These are phyloP conservation scores for Gigaspora rosea DNA, from an alignment of 192 early-diverging fungal genomes.

Conservation along the genomic window DNA sequence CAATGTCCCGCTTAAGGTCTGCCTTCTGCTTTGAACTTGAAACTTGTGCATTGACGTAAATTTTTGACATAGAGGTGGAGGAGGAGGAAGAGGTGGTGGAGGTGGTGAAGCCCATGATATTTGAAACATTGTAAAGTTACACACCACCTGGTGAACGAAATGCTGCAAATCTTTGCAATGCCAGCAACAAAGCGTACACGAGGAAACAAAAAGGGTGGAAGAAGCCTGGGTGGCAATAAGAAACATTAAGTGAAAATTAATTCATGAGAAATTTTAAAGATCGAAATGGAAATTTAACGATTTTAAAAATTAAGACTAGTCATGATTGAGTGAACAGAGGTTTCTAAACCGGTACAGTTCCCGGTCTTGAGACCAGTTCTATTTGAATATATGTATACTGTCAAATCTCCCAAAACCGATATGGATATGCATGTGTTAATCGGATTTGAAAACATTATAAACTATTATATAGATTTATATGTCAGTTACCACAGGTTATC, in stretches of 20 bases:
- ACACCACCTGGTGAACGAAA: slow-evolving; percentile 1
- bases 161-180: slow-evolving; percentile 7
- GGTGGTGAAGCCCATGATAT: background rate
- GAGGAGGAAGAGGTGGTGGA: too few relatives aligned
- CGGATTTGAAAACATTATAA: too few relatives aligned
- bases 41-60: background rate
- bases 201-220: slow-evolving; percentile 7
- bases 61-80: background rate
- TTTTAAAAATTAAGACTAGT: too few relatives aligned
- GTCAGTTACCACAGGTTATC: too few relatives aligned
- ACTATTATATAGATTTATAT: too few relatives aligned
- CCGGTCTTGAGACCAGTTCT: too few relatives aligned
- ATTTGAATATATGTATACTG: too few relatives aligned
- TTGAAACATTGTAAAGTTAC: slow-evolving; percentile 7
- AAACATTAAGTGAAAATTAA: slow-evolving; percentile 5
- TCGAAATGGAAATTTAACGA: background rate
- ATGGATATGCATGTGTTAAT: too few relatives aligned
- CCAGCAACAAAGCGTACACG: slow-evolving; percentile 15
- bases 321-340: too few relatives aligned
- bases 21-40: slow-evolving; percentile 17
- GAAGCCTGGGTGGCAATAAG: slow-evolving; percentile 13
- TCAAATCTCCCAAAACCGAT: too few relatives aligned
- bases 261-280: background rate
- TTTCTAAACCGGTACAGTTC: too few relatives aligned
- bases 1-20: slow-evolving; percentile 5